Evolutionary conservation across 768 basidiomycete species (phyloP).

Genomic region (Hygrophorus pudorinus): DNA sequence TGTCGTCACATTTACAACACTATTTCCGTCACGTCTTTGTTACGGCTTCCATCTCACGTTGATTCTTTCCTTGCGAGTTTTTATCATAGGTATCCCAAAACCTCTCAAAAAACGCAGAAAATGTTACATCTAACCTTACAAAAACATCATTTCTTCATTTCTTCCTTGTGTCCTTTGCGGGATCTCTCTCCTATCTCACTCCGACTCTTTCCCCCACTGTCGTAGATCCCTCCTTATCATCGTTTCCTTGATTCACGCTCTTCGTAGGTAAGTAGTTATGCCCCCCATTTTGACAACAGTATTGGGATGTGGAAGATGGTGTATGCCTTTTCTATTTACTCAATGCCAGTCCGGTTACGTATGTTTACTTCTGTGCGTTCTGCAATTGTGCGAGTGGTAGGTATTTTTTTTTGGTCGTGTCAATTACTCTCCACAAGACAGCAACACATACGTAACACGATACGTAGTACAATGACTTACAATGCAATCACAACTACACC

Average conservation of each 20-base stretch:
- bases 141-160: constrained; percentile 8
- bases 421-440: too few species aligned
- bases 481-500: not conserved
- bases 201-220: constrained; percentile 15
- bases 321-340: too few species aligned
- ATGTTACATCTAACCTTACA: constrained; percentile 5
- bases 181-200: constrained; percentile 5
- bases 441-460: too few species aligned
- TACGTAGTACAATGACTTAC: constrained; percentile 4
- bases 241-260: constrained; percentile 11
- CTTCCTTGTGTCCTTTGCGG: constrained; percentile 11
- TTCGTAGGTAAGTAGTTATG: constrained; percentile 40
- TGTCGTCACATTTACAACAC: constrained; percentile 2
- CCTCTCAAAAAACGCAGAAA: constrained; percentile 4
- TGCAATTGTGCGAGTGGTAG: too few species aligned
- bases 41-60: constrained; percentile 12
- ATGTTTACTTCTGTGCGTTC: too few species aligned
- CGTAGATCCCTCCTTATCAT: constrained; percentile 14
- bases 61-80: constrained; percentile 16
- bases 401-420: too few species aligned
- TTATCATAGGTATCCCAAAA: not conserved
- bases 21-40: constrained; percentile 7
- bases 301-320: too few species aligned
- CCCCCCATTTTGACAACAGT: constrained; percentile 10
- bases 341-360: too few species aligned